These are phyloP conservation scores for Phaffomyces opuntiae DNA, from an alignment of 805 yeast genomes.

Conservation along the genomic window DNA sequence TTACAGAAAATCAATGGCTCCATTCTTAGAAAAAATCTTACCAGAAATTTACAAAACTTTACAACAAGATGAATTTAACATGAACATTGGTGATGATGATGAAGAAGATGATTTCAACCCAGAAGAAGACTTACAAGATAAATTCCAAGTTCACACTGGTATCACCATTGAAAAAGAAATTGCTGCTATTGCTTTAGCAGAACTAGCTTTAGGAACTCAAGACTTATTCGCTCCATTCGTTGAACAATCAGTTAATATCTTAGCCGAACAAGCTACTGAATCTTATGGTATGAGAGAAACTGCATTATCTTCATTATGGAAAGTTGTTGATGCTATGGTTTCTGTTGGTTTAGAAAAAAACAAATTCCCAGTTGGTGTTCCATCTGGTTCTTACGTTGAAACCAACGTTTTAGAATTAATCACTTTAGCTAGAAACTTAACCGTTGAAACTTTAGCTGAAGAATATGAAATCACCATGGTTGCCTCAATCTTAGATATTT, in stretches of 20 bases:
- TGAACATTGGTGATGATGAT: constrained; percentile 44
- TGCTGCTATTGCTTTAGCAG: constrained; percentile 85
- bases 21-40: constrained; percentile 73
- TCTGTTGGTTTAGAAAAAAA: constrained; percentile 41
- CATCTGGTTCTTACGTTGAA: constrained; percentile 53
- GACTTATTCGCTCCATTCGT: constrained; percentile 72
- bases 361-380: constrained; percentile 57
- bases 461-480: constrained; percentile 85
- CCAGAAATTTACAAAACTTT: constrained; percentile 81
- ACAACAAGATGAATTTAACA: constrained; percentile 78
- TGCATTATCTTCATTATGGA: constrained; percentile 79
- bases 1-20: constrained; percentile 83
- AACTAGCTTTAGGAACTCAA: constrained; percentile 83
- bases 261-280: constrained; percentile 69
- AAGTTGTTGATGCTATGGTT: constrained; percentile 65
- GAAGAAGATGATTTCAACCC: constrained; percentile 33
- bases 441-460: constrained; percentile 57
- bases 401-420: constrained; percentile 51
- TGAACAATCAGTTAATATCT: constrained; percentile 56
- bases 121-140: constrained; percentile 55
- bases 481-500: constrained; percentile 64
- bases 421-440: constrained; percentile 57
- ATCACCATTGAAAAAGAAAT: constrained; percentile 93
- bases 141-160: constrained; percentile 86
- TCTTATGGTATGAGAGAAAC: constrained; percentile 90